Conservation (phyloP, 2,329 filamentous ascomycete genomes). For the Metarhizium anisopliae region DNA sequence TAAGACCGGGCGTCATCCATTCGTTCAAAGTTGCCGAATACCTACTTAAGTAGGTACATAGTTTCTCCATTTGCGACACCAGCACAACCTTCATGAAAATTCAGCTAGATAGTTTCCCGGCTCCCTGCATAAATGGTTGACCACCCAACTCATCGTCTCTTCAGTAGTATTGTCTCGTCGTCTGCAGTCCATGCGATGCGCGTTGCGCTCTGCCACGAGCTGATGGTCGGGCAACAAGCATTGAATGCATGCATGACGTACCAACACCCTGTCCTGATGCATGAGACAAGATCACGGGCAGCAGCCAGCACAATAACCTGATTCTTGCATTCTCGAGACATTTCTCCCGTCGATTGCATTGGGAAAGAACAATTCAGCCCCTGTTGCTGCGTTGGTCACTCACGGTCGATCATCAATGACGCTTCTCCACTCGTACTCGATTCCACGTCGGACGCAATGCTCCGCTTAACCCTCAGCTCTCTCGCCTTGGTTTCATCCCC, state of each 20-base stretch:
- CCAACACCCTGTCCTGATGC: too few species aligned
- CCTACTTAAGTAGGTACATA: too few species aligned
- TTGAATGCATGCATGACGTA: background rate
- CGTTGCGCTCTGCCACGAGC: background rate
- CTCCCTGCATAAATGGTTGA: too few species aligned
- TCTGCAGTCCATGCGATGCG: background rate
- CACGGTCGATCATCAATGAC: background rate
- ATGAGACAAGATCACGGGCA: background rate
- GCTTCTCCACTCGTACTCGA: background rate
- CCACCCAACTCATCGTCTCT: too few species aligned
- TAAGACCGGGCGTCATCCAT: too few species aligned
- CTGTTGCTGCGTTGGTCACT: too few species aligned
- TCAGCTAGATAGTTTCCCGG: background rate
- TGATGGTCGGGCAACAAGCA: background rate
- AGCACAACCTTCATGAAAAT: background rate
- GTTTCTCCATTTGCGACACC: too few species aligned
- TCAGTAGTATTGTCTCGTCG: too few species aligned
- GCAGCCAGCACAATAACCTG: background rate
- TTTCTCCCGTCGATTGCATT: background rate
- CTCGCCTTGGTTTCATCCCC: background rate
- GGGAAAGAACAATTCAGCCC: background rate
- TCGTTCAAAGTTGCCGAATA: too few species aligned
- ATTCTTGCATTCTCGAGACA: background rate
- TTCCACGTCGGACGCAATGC: background rate
- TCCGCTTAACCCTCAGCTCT: background rate